These are phyloP conservation scores for Ascochyta clinopodiicola DNA, from an alignment of 2,329 filamentous ascomycete genomes.

Conservation along the genomic window DNA sequence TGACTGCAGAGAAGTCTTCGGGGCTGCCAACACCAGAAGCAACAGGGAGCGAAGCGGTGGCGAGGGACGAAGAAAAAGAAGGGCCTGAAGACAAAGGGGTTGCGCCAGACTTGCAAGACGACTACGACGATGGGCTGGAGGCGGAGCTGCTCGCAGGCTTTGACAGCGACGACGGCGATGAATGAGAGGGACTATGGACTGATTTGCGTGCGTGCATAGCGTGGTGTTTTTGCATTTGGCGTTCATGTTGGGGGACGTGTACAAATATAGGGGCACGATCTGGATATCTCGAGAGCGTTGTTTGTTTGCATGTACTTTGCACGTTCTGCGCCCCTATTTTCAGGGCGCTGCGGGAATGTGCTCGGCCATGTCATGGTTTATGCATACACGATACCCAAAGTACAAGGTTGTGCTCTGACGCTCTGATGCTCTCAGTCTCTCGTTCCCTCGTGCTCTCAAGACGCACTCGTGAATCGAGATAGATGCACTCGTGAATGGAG, in stretches of 20 bases:
- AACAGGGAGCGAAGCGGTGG: slow-evolving; percentile 39
- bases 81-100: slow-evolving; percentile 39
- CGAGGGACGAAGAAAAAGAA: slow-evolving; percentile 54
- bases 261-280: slow-evolving; percentile 10
- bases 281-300: slow-evolving; percentile 12
- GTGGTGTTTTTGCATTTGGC: slow-evolving; percentile 45
- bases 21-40: slow-evolving; percentile 51
- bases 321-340: background rate
- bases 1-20: slow-evolving; percentile 48
- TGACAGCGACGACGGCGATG: slow-evolving; percentile 31
- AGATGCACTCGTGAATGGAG: background rate
- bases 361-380: background rate
- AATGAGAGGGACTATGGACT: slow-evolving; percentile 7
- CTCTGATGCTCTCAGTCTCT: too few species aligned
- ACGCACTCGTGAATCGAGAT: too few species aligned
- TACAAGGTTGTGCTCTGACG: background rate
- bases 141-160: slow-evolving; percentile 53
- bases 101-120: slow-evolving; percentile 50
- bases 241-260: slow-evolving; percentile 23
- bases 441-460: too few species aligned
- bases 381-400: background rate
- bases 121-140: slow-evolving; percentile 61
- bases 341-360: background rate
- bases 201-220: slow-evolving; percentile 45
- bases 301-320: slow-evolving; percentile 10